Evolutionary conservation across 2,329 filamentous ascomycete species (phyloP), one percentile per base, ranked within the genome.

Genomic region (Elsinoe arachidis): DNA sequence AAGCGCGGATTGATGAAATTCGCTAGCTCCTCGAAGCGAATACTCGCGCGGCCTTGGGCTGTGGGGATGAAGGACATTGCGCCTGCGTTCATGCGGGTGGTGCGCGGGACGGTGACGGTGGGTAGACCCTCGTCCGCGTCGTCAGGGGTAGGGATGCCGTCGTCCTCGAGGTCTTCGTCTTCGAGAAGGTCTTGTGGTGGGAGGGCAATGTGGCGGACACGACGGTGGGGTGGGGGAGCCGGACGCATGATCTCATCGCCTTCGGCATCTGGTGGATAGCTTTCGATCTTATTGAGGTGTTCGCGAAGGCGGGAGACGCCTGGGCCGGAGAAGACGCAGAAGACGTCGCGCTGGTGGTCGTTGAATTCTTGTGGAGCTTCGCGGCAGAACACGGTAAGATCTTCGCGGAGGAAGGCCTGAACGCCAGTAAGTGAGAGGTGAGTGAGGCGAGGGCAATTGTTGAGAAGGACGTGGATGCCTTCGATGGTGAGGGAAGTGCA

Each of bases 351-450:
- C 70, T 99, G 93, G 68, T 96, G 90, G 47, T 92, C 87, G 15
- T 91, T 97, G 69, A 99, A 99, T 72, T 97, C 93, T 84, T 80
- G 73, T 37, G 93, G 93, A 1, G 93, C 90, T 64, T 88, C 85
- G 61, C 93, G 84, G 68, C 93, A 97, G 70, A 90, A 97, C 5
- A 79, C 77, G 55, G 90, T 86, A 30, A 97, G 80, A 63, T 96
- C 91, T 57, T 90, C 84, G 55, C 87, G 82, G 33, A 96, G 80
- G 69, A 99, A 99, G 1, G 90, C 89, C 66, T 88, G 86, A 2
- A 99, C 91, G 15, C 93, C 93, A 5, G 93, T 99, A 68, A 99
- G 79, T 73, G 89, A 95, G 58, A 99, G 78, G 71, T 99, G 93
- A 0, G 93, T 99, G 26, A 99, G 80, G 57, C 90, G 88, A 7